These are phyloP conservation scores for Fusarium pilosicola DNA, from an alignment of 2,329 filamentous ascomycete species.

Conservation along the genomic window DNA sequence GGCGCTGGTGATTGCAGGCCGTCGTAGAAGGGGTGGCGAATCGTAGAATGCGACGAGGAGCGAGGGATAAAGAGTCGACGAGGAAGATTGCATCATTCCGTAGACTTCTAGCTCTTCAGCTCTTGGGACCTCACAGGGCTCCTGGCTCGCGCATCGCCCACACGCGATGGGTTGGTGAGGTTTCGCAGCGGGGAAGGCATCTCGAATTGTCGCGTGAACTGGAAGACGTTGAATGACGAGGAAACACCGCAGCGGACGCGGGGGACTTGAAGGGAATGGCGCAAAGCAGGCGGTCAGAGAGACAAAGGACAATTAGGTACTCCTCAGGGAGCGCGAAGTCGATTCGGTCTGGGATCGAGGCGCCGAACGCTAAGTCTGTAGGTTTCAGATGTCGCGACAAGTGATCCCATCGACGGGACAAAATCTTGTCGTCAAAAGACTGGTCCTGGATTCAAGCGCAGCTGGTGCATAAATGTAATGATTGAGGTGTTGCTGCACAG, in stretches of 20 bases:
- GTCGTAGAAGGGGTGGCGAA: accelerated
- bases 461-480: not conserved
- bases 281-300: not conserved
- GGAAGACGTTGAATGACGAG: too few relatives aligned
- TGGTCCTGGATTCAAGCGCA: not conserved
- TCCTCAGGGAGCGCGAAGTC: not conserved
- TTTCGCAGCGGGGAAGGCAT: not conserved
- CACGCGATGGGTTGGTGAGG: accelerated
- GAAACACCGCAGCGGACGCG: not conserved
- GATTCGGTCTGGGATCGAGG: not conserved
- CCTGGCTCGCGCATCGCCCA: not conserved
- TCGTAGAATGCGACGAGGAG: accelerated
- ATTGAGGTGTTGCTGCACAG: not conserved
- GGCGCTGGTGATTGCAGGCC: accelerated
- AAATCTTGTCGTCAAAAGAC: too few relatives aligned
- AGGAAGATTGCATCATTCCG: accelerated
- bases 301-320: not conserved
- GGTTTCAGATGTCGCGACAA: accelerated
- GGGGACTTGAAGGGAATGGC: too few relatives aligned
- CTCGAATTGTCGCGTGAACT: not conserved
- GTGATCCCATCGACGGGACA: too few relatives aligned
- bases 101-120: accelerated
- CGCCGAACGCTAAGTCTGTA: not conserved
- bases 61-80: not conserved
- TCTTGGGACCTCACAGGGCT: too few relatives aligned